These are phyloP conservation scores for Luffa aegyptiaca DNA, from an alignment of 306 rosid genomes.

Conservation along the genomic window DNA sequence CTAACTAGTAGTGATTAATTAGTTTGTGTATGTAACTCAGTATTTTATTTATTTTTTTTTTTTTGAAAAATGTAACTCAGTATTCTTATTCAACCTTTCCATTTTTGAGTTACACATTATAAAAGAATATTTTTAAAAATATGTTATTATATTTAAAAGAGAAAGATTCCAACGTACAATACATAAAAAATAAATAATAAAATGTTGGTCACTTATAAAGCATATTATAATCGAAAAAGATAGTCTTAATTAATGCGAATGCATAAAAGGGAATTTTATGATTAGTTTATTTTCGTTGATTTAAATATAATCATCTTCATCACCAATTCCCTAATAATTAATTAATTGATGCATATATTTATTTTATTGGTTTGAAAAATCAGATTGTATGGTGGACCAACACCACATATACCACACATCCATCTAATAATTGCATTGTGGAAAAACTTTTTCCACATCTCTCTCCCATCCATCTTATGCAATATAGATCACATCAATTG, in stretches of 20 bases:
- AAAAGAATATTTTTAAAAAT: neutral
- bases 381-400: neutral
- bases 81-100: too few species aligned
- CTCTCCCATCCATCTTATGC: neutral
- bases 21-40: too few species aligned
- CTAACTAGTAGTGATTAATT: too few species aligned
- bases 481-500: neutral
- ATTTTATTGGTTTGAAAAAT: neutral
- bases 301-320: neutral
- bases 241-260: neutral
- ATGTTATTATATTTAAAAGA: neutral
- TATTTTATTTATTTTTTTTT: too few species aligned
- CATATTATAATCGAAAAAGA: neutral
- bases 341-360: neutral
- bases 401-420: slow-evolving; percentile 5
- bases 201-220: neutral
- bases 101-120: neutral
- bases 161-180: neutral
- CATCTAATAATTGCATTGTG: slow-evolving; percentile 4
- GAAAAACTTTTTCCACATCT: neutral
- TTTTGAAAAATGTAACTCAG: too few species aligned
- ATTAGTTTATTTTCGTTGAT: neutral
- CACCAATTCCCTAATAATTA: neutral
- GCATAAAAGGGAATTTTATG: neutral
- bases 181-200: neutral